phyloP scores from a whole-genome alignment of 2,329 filamentous ascomycete genomes.

The Graphilbum ipis-grandicollis region DNA sequence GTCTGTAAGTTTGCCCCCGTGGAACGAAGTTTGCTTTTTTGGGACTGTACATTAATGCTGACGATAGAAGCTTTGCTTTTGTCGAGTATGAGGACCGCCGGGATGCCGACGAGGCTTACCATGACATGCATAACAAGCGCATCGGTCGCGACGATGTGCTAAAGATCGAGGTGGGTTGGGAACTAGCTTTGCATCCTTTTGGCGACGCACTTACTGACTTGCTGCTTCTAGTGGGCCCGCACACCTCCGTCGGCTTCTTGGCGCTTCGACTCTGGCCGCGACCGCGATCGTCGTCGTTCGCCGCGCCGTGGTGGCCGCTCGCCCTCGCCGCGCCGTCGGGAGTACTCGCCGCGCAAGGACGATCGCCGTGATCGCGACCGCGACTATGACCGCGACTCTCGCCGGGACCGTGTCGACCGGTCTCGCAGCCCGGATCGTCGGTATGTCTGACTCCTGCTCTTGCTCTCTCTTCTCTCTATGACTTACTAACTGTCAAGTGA shows the following conservation, averaged over 20 bases:
- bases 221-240: slow-evolving; percentile 99
- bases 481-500: slow-evolving; percentile 12
- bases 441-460: slow-evolving; percentile 16
- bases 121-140: slow-evolving; percentile 99
- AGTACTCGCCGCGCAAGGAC: slow-evolving; percentile 79
- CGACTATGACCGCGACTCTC: slow-evolving; percentile 50
- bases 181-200: too few species aligned
- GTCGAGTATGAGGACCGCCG: slow-evolving; percentile 98
- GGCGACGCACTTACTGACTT: too few species aligned
- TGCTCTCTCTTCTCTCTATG: background rate
- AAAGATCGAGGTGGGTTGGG: slow-evolving; percentile 74
- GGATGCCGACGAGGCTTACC: slow-evolving; percentile 96
- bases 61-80: slow-evolving; percentile 74
- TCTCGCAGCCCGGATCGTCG: slow-evolving; percentile 52
- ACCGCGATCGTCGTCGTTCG: slow-evolving; percentile 50
- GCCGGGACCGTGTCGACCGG: slow-evolving; percentile 56
- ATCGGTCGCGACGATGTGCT: slow-evolving; percentile 87
- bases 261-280: slow-evolving; percentile 88
- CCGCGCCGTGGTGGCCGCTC: slow-evolving; percentile 51
- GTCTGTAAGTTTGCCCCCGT: slow-evolving; percentile 62
- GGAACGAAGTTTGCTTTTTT: too few species aligned
- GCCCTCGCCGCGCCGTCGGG: slow-evolving; percentile 62
- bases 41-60: too few species aligned
- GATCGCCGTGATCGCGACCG: slow-evolving; percentile 67
- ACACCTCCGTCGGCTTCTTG: slow-evolving; percentile 95